phyloP scores from a whole-genome alignment of 306 rosid species.

The Bauhinia variegata region DNA sequence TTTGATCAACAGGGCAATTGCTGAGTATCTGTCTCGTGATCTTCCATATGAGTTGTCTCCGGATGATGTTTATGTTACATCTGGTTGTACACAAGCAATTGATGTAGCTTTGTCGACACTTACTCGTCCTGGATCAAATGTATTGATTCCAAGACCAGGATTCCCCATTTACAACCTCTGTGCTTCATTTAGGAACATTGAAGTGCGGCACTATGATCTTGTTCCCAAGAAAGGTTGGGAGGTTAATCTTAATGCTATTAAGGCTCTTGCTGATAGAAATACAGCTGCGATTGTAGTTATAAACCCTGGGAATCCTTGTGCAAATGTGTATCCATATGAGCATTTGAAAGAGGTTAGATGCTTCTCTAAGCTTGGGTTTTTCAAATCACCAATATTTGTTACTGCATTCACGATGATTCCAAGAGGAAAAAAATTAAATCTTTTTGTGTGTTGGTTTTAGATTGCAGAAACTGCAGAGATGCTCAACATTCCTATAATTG shows the following conservation, averaged over 20 bases:
- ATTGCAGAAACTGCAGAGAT: constrained; percentile 57
- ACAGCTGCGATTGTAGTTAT: constrained; percentile 59
- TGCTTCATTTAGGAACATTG: constrained; percentile 51
- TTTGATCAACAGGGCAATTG: constrained; percentile 49
- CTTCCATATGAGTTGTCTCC: constrained; percentile 60
- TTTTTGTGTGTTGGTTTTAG: constrained; percentile 36
- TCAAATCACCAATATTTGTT: neutral
- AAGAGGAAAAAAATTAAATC: neutral
- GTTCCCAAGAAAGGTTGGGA: constrained; percentile 58
- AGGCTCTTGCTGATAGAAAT: constrained; percentile 56
- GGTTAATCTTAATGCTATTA: constrained; percentile 56
- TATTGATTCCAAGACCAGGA: constrained; percentile 69
- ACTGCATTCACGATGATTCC: neutral
- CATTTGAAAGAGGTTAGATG: constrained; percentile 58
- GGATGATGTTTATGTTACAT: constrained; percentile 62
- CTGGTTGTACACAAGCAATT: constrained; percentile 72
- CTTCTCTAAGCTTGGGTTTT: constrained; percentile 1
- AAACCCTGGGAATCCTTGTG: constrained; percentile 71
- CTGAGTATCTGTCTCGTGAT: constrained; percentile 60
- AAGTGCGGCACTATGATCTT: constrained; percentile 51
- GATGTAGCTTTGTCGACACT: constrained; percentile 60
- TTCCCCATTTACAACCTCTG: constrained; percentile 65
- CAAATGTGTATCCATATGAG: constrained; percentile 55
- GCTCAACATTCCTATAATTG: constrained; percentile 48
- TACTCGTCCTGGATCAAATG: constrained; percentile 56